phyloP scores from a whole-genome alignment of 1,284 basidiomycete genomes.

The Microbotryum scabiosae region DNA sequence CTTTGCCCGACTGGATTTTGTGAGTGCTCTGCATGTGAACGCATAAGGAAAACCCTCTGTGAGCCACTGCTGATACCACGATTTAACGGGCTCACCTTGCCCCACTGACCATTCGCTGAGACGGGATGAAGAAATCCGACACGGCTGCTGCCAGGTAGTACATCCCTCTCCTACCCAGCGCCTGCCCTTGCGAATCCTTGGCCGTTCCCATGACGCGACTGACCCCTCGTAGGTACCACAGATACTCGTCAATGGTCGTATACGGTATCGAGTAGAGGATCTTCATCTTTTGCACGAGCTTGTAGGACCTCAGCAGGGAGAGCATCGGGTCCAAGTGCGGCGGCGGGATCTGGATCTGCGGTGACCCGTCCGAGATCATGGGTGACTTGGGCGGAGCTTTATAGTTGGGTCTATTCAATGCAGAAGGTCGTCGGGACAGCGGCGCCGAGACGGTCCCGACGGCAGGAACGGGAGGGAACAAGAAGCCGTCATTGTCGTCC shows the following conservation, averaged over 20 bases:
- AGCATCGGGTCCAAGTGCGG: constrained; percentile 50
- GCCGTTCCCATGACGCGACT: constrained; percentile 47
- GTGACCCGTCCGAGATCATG: no score
- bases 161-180: constrained; percentile 64
- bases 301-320: constrained; percentile 70
- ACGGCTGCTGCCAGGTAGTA: constrained; percentile 98
- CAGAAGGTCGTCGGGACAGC: no score
- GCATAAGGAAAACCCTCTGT: background rate
- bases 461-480: constrained; percentile 23
- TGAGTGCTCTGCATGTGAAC: constrained; percentile 65
- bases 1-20: constrained; percentile 95
- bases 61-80: background rate
- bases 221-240: constrained; percentile 80
- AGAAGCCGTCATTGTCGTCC: constrained; percentile 7
- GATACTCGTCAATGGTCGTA: constrained; percentile 91
- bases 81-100: background rate
- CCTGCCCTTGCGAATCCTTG: constrained; percentile 51
- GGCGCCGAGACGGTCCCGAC: background rate
- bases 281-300: constrained; percentile 62
- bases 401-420: background rate
- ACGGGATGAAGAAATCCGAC: constrained; percentile 92
- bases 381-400: background rate
- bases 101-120: constrained; percentile 67
- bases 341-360: constrained; percentile 27
- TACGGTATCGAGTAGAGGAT: constrained; percentile 80